Conservation (phyloP, 2,329 filamentous ascomycete genomes). For the Alternaria alternata region DNA sequence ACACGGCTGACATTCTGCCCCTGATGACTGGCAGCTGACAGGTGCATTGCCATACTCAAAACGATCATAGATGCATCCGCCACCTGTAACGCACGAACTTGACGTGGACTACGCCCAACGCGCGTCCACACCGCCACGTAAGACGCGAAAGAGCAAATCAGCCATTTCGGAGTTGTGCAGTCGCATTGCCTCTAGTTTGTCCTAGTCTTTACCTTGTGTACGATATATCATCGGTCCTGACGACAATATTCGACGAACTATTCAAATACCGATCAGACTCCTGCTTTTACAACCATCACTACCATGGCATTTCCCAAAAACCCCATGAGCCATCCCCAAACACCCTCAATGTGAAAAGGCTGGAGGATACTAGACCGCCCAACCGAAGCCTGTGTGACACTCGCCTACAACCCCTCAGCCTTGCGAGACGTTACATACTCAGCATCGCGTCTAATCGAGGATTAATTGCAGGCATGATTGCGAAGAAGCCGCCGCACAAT, state of each 20-base stretch:
- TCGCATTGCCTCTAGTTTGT: not conserved
- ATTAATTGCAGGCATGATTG: not conserved
- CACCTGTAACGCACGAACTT: not conserved
- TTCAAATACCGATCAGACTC: not conserved
- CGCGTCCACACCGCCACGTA: conserved; percentile 28
- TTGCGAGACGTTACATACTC: conserved; percentile 1
- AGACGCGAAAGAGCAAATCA: not conserved
- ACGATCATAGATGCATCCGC: conserved; percentile 14
- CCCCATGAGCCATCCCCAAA: not conserved
- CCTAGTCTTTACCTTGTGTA: not conserved
- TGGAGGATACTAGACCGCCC: not conserved
- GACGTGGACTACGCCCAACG: conserved; percentile 23
- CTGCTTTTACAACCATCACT: no score
- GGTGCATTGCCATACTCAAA: conserved; percentile 14
- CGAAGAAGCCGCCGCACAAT: not conserved
- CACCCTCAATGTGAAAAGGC: not conserved
- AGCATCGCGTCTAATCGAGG: not conserved
- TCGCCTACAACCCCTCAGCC: conserved; percentile 13
- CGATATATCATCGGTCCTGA: not conserved
- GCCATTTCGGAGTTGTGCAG: conserved; percentile 9
- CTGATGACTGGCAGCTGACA: not conserved
- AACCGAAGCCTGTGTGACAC: conserved; percentile 16
- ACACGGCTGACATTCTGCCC: conserved; percentile 17
- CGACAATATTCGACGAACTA: not conserved
- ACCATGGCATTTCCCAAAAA: not conserved